Evolutionary conservation across 2,329 filamentous ascomycete species (phyloP).

Genomic region (Elsinoe necatrix): DNA sequence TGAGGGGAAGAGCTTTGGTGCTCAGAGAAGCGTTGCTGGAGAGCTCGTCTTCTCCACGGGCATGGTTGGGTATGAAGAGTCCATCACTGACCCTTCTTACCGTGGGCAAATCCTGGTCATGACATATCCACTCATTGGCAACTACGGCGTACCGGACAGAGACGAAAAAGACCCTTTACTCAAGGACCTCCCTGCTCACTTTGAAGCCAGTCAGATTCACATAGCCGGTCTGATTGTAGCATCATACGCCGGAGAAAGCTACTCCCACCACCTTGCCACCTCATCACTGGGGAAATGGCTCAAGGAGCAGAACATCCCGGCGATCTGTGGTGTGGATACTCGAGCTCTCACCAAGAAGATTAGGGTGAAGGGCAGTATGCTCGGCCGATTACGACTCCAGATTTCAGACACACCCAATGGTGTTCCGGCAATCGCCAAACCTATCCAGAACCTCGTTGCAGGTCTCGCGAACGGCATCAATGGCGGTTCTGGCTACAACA

Average conservation of each 20-base stretch:
- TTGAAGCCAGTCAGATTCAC: slow-evolving; percentile 88
- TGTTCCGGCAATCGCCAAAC: slow-evolving; percentile 25
- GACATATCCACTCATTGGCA: slow-evolving; percentile 90
- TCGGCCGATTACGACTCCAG: slow-evolving; percentile 77
- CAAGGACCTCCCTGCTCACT: slow-evolving; percentile 78
- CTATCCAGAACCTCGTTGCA: slow-evolving; percentile 34
- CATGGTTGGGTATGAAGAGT: slow-evolving; percentile 98
- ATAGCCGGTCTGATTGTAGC: slow-evolving; percentile 85
- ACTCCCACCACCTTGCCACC: slow-evolving; percentile 83
- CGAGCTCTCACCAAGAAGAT: slow-evolving; percentile 90
- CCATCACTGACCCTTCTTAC: slow-evolving; percentile 78
- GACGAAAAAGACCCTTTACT: slow-evolving; percentile 78
- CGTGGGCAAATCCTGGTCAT: slow-evolving; percentile 91
- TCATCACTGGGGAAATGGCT: slow-evolving; percentile 92
- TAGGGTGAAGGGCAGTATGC: slow-evolving; percentile 88
- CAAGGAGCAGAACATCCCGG: slow-evolving; percentile 89
- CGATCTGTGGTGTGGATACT: slow-evolving; percentile 92
- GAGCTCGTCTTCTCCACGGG: slow-evolving; percentile 99
- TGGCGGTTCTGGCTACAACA: slow-evolving; percentile 24
- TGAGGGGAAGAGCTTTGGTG: slow-evolving; percentile 94
- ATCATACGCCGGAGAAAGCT: slow-evolving; percentile 89
- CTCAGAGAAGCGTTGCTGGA: slow-evolving; percentile 85
- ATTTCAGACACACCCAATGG: slow-evolving; percentile 37
- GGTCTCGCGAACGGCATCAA: slow-evolving; percentile 28
- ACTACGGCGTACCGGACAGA: slow-evolving; percentile 91